Conservation (phyloP, 2,329 filamentous ascomycete species). For the Fusarium drepaniforme region DNA sequence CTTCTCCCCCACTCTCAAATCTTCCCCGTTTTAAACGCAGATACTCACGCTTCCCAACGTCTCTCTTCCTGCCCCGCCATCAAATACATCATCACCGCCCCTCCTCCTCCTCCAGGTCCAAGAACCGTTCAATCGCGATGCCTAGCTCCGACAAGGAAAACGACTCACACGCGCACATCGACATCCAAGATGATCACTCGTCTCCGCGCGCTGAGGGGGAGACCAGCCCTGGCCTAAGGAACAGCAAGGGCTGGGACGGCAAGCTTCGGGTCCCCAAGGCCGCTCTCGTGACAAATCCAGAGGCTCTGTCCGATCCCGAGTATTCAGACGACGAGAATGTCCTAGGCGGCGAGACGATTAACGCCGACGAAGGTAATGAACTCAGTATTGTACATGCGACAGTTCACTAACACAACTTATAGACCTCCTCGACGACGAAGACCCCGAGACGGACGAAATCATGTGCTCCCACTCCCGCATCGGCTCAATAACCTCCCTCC, state of each 20-base stretch:
- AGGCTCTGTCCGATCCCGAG: constrained; percentile 86
- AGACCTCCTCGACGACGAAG: constrained; percentile 73
- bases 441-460: constrained; percentile 78
- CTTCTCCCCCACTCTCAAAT: not conserved
- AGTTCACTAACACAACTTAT: constrained; percentile 33
- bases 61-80: constrained; percentile 29
- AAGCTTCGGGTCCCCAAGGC: constrained; percentile 80
- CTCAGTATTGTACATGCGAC: not conserved
- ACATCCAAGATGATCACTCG: constrained; percentile 59
- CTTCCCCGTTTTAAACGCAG: not conserved
- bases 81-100: constrained; percentile 25
- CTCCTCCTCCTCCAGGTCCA: constrained; percentile 8
- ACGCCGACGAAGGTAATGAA: constrained; percentile 81
- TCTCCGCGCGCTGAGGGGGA: constrained; percentile 56
- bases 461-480: constrained; percentile 91
- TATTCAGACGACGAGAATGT: constrained; percentile 81
- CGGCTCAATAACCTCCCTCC: constrained; percentile 79
- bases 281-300: constrained; percentile 77
- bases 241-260: constrained; percentile 84
- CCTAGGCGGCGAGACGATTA: constrained; percentile 79
- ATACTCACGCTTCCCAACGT: constrained; percentile 23
- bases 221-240: constrained; percentile 62
- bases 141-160: constrained; percentile 54
- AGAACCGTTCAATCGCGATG: constrained; percentile 48
- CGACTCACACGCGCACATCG: constrained; percentile 59